A percentile compares a stretch with the other conserved stretches of the same genome.
Conservation (phyloP, 2,329 filamentous ascomycete genomes). For the Xylariaceae sp. region DNA sequence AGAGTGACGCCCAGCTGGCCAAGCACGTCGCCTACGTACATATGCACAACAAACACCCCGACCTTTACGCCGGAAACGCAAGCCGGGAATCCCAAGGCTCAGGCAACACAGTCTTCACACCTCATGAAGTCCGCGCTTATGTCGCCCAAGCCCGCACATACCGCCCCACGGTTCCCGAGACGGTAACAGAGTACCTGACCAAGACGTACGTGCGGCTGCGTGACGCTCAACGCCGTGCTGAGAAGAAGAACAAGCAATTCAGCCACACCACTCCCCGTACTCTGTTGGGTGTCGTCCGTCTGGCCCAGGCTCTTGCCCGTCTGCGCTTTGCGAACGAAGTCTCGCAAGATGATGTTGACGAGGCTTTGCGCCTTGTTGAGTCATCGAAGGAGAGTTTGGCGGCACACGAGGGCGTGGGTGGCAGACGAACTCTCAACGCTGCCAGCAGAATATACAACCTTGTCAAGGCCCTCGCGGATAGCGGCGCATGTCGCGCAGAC, state of each 20-base stretch:
- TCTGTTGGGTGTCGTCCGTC: constrained; percentile 82
- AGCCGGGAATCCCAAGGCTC: constrained; percentile 32
- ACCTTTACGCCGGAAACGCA: constrained; percentile 49
- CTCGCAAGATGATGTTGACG: constrained; percentile 88
- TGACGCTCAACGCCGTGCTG: constrained; percentile 84
- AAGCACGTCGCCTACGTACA: constrained; percentile 95
- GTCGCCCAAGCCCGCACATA: constrained; percentile 87
- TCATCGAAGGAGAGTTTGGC: constrained; percentile 90
- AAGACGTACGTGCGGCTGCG: constrained; percentile 94
- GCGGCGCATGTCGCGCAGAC: constrained; percentile 74
- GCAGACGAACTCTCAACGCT: constrained; percentile 66
- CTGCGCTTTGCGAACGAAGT: constrained; percentile 83
- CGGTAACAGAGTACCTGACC: constrained; percentile 91
- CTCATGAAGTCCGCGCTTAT: constrained; percentile 91
- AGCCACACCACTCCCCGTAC: constrained; percentile 92
- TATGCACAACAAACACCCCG: constrained; percentile 92
- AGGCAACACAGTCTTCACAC: constrained; percentile 69
- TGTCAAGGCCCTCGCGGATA: constrained; percentile 80
- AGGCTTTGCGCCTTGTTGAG: constrained; percentile 84
- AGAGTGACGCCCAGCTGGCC: constrained; percentile 86
- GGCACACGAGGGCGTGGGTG: constrained; percentile 54
- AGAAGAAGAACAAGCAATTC: constrained; percentile 87
- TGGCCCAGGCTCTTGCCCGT: constrained; percentile 88
- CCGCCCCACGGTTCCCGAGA: constrained; percentile 77
- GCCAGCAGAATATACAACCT: constrained; percentile 93